Conservation (phyloP, 75 land plant genomes). For the Pinus albicaulis region DNA sequence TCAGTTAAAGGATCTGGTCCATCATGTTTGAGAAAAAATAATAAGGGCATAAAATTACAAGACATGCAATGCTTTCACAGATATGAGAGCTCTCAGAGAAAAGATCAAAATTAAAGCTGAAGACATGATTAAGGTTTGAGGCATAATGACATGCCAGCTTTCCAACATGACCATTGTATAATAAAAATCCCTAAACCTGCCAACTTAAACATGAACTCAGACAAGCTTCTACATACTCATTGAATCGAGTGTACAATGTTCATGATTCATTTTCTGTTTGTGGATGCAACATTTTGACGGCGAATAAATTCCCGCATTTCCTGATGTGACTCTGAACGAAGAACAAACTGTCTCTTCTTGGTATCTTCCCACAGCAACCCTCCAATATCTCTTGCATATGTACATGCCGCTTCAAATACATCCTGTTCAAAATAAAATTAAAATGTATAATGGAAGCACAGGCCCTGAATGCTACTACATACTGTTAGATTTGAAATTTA, state of each 20-base stretch:
- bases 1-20: not conserved
- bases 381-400: conserved; percentile 70
- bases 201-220: conserved; percentile 3
- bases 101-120: not conserved
- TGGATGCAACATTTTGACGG: conserved; percentile 32
- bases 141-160: too few relatives aligned
- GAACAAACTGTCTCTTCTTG: conserved; percentile 58
- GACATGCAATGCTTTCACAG: not conserved
- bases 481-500: not conserved
- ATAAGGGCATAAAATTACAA: not conserved
- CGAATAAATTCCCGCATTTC: conserved; percentile 72
- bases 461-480: not conserved
- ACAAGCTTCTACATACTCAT: not conserved
- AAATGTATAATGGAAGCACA: conserved; percentile 4
- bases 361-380: conserved; percentile 86
- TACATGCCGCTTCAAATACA: conserved; percentile 69
- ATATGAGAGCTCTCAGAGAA: not conserved
- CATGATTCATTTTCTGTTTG: conserved; percentile 13
- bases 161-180: not conserved
- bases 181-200: not conserved
- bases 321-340: conserved; percentile 73
- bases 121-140: too few relatives aligned
- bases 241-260: not conserved
- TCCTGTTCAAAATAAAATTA: conserved; percentile 42
- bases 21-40: not conserved